These are phyloP conservation scores for Lichtheimia corymbifera DNA, from an alignment of 371 early-diverging fungal genomes.

Conservation along the genomic window DNA sequence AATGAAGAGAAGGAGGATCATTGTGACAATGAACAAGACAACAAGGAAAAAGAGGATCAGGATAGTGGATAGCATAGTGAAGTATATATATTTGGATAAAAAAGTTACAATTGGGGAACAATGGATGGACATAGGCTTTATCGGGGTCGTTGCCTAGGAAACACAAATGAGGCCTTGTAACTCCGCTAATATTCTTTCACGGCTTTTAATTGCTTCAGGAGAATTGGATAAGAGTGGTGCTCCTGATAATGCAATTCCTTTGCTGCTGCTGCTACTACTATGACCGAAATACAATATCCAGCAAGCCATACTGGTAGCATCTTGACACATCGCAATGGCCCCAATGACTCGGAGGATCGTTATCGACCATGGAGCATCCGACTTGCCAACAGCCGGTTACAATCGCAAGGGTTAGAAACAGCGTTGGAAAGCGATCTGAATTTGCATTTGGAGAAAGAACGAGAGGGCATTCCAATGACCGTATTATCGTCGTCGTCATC, in stretches of 20 bases:
- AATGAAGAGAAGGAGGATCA: background rate
- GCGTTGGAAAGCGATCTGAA: conserved; percentile 42
- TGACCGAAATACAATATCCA: no score
- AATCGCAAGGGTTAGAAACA: conserved; percentile 30
- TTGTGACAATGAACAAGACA: background rate
- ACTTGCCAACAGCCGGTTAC: conserved; percentile 47
- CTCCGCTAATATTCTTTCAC: no score
- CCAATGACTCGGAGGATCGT: background rate
- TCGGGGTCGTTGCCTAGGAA: no score
- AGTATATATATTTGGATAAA: background rate
- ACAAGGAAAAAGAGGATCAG: background rate
- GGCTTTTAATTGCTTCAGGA: no score
- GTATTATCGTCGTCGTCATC: conserved; percentile 14
- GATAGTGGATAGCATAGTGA: background rate
- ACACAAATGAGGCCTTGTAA: no score
- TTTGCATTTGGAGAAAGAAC: conserved; percentile 27
- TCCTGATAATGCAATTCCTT: no score
- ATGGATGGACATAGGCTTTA: no score
- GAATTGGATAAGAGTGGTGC: no score
- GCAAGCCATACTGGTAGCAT: no score
- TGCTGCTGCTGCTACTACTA: no score
- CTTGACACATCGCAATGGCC: no score
- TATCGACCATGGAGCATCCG: conserved; percentile 42
- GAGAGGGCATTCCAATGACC: conserved; percentile 41
- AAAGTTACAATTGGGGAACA: no score